Evolutionary conservation across 805 yeast species (phyloP), one percentile per base, ranked within the genome.

Genomic region (Hanseniaspora vineae): DNA sequence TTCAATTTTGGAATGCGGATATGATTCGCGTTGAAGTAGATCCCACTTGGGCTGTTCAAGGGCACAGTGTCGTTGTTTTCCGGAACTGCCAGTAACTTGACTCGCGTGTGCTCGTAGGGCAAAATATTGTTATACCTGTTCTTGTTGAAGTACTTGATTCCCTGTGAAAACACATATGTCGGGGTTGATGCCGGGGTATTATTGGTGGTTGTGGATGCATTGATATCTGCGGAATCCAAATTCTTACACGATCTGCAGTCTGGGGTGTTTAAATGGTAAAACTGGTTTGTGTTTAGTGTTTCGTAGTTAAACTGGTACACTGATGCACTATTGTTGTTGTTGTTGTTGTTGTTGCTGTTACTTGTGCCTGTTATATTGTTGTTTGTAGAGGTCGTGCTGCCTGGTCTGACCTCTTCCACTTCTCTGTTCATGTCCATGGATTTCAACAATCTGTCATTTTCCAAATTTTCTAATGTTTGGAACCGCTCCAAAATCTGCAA

Each of bases 11-110:
- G 69, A 49, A 66, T 56, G 31, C 52, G 56, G 19, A 84, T 64
- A 62, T 84, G 82, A n/a, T 89, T 84, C 0, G 97, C 97, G 62
- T 88, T 89, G 56, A 88, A 84, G 60, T 88, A 88, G 39, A 40
- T 18, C 4, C 43, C 43, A 8, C 31, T 18, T 3, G 42, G 23
- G 19, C 29, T 23, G 8, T 23, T 23, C 13, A 39, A 17, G 23
- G n/a, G 4, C 14, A n/a, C n/a, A 19, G 19, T 39, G 42, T 15
- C 12, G 23, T 12, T 17, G 19, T 15, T n/a, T 12, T 15, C 9
- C 6, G 45, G 67, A 71, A 11, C 66, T 65, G 43, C 64, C 61
- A 29, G 56, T 44, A 65, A 48, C 45, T 60, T 77, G 18, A 89
- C 96, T 49, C 96, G 70, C 13, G 94, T 76, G 57, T 85, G 90